Conservation (phyloP, 1,139 yeast genomes). For the Candida sp. region DNA sequence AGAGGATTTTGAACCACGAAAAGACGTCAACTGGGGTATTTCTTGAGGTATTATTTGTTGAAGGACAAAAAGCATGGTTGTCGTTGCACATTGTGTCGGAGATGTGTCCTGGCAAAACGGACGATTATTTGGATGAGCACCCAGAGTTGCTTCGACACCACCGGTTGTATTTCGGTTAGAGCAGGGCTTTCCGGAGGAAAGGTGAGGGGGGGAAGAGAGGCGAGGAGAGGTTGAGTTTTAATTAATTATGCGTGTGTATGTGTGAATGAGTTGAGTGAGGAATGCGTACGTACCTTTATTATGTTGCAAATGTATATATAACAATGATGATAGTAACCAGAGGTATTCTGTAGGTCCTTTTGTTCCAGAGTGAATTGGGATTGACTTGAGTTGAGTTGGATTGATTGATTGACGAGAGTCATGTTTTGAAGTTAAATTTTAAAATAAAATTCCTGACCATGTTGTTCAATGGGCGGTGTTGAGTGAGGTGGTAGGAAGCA, state of each 20-base stretch:
- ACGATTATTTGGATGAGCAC: not conserved
- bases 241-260: no score
- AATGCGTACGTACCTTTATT: no score
- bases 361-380: not conserved
- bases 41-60: not conserved
- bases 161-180: not conserved
- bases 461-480: not conserved
- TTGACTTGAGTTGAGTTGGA: not conserved
- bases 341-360: no score
- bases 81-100: not conserved
- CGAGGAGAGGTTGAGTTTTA: not conserved
- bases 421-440: conserved; percentile 1
- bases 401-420: not conserved
- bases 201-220: no score
- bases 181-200: not conserved
- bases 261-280: not conserved
- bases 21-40: not conserved
- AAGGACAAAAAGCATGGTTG: conserved; percentile 1
- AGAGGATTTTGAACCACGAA: not conserved
- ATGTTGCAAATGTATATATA: not conserved
- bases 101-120: not conserved
- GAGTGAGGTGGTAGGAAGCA: not conserved
- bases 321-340: not conserved
- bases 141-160: not conserved
- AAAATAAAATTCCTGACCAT: not conserved